Base-by-base conservation (phyloP, 257 asterid genomes). In the Plantago ovata region DNA sequence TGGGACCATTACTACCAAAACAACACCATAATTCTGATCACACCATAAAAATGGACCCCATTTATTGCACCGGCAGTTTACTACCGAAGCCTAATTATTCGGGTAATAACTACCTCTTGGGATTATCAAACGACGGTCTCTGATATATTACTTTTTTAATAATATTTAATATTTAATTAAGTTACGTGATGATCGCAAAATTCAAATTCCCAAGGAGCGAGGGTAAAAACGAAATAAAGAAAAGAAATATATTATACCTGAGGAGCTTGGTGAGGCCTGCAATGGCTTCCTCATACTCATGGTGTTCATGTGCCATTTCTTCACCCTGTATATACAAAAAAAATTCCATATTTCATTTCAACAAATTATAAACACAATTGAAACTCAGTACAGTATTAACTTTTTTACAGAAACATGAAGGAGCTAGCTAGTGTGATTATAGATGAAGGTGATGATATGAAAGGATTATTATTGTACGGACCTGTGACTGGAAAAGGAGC, bases 261-360 rank as follows among this genome's bases (percentile, higher is more conserved):
- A 79, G 76, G 60, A 79, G 80, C 71, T 76, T 79, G 66, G 68
- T 62, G 21, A 79, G 69, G 16, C 78, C 83, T 28, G 68, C 78
- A 68, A 79, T 79, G 75, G 86, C 86, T 66, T 71, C 86, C 71
- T 76, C 86, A 58, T 73, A 79, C 10, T 57, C 47, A 12, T 68
- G 36, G 0, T 28, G 36, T 3, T 28, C 74, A 12, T 69, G 69
- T 43, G 76, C 82, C 86, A 76, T 76, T 68, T 68, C 71, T 46
- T 58, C 68, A 22, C 32, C 64, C 84, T 75, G 68, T 68, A 57
- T 28, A 8, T 13, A 23, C 51, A 51, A 22, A 39, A 36, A 21
- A 11, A n/a, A 43, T 40, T 40, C n/a, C n/a, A n/a, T 9, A 40
- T 10, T 9, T 40, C 44, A 6, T 2, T 40, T 40, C 36, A 28